phyloP scores from a whole-genome alignment of 257 asterid genomes.

The Misopates orontium region DNA sequence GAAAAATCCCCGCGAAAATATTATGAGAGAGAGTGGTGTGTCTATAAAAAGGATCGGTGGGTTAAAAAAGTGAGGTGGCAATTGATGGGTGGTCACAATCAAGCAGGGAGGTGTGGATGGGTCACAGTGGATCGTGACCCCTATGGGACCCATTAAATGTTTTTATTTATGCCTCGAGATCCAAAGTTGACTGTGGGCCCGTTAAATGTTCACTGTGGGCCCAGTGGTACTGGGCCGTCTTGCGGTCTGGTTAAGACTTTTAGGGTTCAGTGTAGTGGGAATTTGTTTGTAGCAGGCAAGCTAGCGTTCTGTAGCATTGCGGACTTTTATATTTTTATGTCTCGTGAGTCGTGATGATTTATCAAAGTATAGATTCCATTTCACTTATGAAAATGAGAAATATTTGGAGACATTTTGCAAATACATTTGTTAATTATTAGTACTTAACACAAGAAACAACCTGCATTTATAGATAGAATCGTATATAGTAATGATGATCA shows the following conservation, averaged over 20 bases:
- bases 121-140: conserved; percentile 12
- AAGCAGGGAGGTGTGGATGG: conserved; percentile 20
- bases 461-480: too few species aligned
- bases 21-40: conserved; percentile 16
- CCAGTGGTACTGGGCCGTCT: conserved; percentile 31
- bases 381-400: too few species aligned
- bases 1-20: conserved; percentile 55
- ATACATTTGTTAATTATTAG: too few species aligned
- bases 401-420: too few species aligned
- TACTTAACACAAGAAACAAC: too few species aligned
- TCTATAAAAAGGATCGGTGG: conserved; percentile 34
- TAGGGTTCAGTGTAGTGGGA: conserved; percentile 24
- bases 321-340: conserved; percentile 14
- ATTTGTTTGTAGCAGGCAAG: conserved; percentile 20
- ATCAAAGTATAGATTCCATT: background rate
- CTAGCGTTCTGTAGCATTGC: conserved; percentile 8
- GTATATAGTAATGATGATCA: too few species aligned
- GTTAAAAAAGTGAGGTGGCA: conserved; percentile 35
- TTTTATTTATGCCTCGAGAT: conserved; percentile 28
- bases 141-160: conserved; percentile 14
- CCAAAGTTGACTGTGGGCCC: conserved; percentile 46
- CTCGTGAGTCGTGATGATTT: conserved; percentile 13
- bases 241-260: background rate
- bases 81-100: conserved; percentile 27
- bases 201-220: conserved; percentile 31